phyloP scores from a whole-genome alignment of 176 grass and related monocot species.

The Dactylis glomerata region DNA sequence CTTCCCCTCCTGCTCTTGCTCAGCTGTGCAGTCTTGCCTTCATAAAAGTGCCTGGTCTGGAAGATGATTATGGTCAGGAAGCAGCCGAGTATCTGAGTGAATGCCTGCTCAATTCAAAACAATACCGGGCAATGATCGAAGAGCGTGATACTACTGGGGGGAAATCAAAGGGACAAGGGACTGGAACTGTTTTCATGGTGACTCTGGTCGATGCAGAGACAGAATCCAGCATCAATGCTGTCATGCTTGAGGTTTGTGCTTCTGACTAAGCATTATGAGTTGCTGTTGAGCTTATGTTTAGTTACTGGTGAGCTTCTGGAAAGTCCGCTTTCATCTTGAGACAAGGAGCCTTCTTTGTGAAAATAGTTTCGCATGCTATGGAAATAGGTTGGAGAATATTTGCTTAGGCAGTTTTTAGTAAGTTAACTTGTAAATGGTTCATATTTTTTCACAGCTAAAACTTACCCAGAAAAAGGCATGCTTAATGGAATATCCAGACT shows the following conservation, averaged over 20 bases:
- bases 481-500: not conserved
- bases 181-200: conserved; percentile 59
- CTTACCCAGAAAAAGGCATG: not conserved
- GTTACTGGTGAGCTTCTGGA: conserved; percentile 9
- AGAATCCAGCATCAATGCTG: conserved; percentile 74
- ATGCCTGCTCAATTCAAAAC: conserved; percentile 62
- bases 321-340: not conserved
- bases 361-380: not conserved
- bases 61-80: conserved; percentile 84
- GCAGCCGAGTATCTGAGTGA: conserved; percentile 78
- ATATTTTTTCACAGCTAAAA: not conserved
- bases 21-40: conserved; percentile 79
- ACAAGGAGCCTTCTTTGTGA: not conserved
- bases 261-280: not conserved
- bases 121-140: conserved; percentile 81
- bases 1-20: conserved; percentile 66
- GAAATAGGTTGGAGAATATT: not conserved
- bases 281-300: not conserved
- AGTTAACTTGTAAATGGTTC: not conserved
- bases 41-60: conserved; percentile 65
- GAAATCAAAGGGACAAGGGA: conserved; percentile 83
- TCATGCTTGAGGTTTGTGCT: conserved; percentile 79
- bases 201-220: conserved; percentile 74
- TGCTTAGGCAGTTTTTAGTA: not conserved
- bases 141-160: conserved; percentile 75